A percentile compares a stretch with the other conserved stretches of the same genome.
These are phyloP conservation scores for Elongisporangium undulatum DNA, from an alignment of 352 stramenopile species.

Conservation along the genomic window DNA sequence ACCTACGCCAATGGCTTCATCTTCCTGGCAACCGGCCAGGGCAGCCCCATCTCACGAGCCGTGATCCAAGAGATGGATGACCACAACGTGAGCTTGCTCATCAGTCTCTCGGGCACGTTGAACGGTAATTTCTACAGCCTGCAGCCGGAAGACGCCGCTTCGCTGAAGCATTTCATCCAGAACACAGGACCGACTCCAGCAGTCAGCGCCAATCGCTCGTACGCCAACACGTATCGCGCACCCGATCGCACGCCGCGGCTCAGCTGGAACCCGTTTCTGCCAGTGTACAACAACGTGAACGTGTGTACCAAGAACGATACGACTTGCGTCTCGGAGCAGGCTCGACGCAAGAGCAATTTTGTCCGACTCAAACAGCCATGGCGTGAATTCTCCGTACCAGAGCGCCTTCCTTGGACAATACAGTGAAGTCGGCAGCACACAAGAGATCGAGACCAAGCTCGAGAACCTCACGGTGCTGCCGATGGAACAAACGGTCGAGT, in stretches of 20 bases:
- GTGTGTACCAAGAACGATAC: conserved; percentile 7
- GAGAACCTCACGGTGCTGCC: conserved; percentile 15
- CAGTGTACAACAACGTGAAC: conserved; percentile 29
- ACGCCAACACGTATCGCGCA: conserved; percentile 27
- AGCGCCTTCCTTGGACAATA: conserved; percentile 32
- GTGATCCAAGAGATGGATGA: conserved; percentile 58
- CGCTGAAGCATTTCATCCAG: conserved; percentile 30
- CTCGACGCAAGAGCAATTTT: conserved; percentile 36
- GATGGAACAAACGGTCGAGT: conserved; percentile 32
- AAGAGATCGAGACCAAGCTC: conserved; percentile 29
- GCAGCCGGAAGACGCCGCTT: conserved; percentile 23
- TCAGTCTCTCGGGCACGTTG: conserved; percentile 38
- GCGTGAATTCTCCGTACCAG: too few relatives aligned
- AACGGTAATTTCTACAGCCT: conserved; percentile 57
- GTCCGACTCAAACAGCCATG: conserved; percentile 27
- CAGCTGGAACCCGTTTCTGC: conserved; percentile 27
- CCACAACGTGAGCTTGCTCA: conserved; percentile 43
- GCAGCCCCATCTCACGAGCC: conserved; percentile 31
- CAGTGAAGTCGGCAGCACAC: conserved; percentile 19
- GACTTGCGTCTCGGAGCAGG: conserved; percentile 12
- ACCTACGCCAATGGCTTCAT: conserved; percentile 39
- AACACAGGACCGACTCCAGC: conserved; percentile 16
- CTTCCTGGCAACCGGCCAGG: conserved; percentile 43
- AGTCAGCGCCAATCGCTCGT: conserved; percentile 25
- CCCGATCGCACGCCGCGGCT: conserved; percentile 21